These are phyloP conservation scores for Diplodia corticola DNA, from an alignment of 2,329 filamentous ascomycete genomes.

Conservation along the genomic window DNA sequence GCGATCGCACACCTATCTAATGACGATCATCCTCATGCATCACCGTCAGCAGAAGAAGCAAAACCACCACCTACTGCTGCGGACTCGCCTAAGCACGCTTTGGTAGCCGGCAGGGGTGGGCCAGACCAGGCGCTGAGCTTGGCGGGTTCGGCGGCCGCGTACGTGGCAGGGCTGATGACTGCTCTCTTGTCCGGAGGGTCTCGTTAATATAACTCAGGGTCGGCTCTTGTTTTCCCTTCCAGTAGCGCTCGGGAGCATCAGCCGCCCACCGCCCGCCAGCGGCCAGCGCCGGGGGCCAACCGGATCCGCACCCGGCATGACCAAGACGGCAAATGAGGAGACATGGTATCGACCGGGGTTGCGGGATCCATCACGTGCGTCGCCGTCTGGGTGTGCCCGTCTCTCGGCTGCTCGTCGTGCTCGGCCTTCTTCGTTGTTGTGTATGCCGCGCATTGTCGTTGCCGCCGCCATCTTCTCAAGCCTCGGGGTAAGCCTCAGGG, in stretches of 20 bases:
- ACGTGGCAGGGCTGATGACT: slow-evolving; percentile 6
- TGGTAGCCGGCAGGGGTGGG: not conserved
- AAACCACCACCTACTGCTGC: not conserved
- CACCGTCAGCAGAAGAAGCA: not conserved
- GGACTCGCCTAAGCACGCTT: not conserved
- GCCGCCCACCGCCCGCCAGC: too few species aligned
- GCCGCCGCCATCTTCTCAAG: not conserved
- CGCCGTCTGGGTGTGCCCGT: not conserved
- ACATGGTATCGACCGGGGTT: not conserved
- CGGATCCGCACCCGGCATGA: not conserved
- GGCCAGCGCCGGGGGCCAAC: too few species aligned
- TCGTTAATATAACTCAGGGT: not conserved
- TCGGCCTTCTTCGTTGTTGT: not conserved
- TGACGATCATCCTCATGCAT: slow-evolving; percentile 14
- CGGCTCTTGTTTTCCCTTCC: slow-evolving; percentile 1
- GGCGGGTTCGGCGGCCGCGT: not conserved
- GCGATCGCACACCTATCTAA: not conserved
- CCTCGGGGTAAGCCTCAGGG: too few species aligned
- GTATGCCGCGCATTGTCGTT: not conserved
- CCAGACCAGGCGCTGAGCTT: not conserved
- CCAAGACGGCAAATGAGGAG: not conserved
- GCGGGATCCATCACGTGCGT: not conserved
- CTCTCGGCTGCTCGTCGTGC: not conserved
- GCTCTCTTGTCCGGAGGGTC: too few species aligned
- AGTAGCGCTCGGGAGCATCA: not conserved